These are phyloP conservation scores for Lepiota brunneoincarnata DNA, from an alignment of 768 basidiomycete species.

Conservation along the genomic window DNA sequence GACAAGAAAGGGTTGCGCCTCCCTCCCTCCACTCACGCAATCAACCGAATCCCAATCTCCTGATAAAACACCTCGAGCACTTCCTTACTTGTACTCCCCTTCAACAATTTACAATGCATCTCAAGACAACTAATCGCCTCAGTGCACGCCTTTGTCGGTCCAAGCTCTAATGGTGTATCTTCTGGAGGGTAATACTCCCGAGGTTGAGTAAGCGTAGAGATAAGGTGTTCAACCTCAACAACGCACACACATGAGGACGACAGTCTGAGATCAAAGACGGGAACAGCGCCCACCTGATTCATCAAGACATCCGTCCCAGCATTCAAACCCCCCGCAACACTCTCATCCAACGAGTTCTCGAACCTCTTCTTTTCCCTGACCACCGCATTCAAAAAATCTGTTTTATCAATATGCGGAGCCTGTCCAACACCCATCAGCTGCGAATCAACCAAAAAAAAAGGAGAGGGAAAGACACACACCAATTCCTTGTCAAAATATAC, in stretches of 20 bases:
- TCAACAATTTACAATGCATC: constrained; percentile 86
- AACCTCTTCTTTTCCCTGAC: constrained; percentile 97
- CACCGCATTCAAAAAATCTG: constrained; percentile 89
- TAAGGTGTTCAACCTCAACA: constrained; percentile 91
- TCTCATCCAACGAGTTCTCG: constrained; percentile 89
- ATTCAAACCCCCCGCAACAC: constrained; percentile 90
- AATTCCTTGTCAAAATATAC: constrained; percentile 98
- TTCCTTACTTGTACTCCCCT: constrained; percentile 93
- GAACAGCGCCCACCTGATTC: constrained; percentile 67
- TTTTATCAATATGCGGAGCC: constrained; percentile 87
- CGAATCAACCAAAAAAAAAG: not conserved
- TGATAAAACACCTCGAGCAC: constrained; percentile 98
- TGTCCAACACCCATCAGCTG: constrained; percentile 22
- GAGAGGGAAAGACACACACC: constrained; percentile 34
- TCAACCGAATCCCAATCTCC: constrained; percentile 89
- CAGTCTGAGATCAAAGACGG: not conserved
- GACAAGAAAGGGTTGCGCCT: no score
- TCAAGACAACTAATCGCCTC: constrained; percentile 89
- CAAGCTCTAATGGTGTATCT: constrained; percentile 73
- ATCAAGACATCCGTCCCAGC: constrained; percentile 94
- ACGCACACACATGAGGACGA: not conserved
- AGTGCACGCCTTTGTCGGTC: constrained; percentile 83
- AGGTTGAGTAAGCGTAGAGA: constrained; percentile 75
- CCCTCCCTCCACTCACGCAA: constrained; percentile 53
- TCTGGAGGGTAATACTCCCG: constrained; percentile 91